Percentiles rank a stretch among this genome's conserved stretches.
phyloP scores from a whole-genome alignment of 495 filamentous ascomycete genomes.

The Pyrenula aspistea region DNA sequence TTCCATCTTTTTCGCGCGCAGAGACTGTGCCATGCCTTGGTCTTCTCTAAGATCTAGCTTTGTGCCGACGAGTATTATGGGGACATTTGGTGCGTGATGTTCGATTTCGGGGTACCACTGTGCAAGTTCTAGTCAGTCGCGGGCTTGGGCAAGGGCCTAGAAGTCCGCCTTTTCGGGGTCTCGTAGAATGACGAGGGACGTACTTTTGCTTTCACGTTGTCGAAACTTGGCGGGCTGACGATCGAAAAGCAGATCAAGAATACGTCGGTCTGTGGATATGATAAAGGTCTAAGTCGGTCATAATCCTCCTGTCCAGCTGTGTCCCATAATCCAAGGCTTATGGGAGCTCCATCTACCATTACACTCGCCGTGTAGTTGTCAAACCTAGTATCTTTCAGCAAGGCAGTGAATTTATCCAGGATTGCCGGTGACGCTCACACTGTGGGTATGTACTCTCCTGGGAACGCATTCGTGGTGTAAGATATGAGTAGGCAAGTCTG shows the following conservation, averaged over 20 bases:
- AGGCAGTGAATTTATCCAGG: slow-evolving; percentile 1
- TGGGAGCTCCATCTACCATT: slow-evolving; percentile 95
- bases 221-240: slow-evolving; percentile 92
- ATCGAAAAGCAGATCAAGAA: slow-evolving; percentile 98
- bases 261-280: slow-evolving; percentile 95
- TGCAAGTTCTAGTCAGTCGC: neutral
- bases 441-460: slow-evolving; percentile 97
- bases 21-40: slow-evolving; percentile 58
- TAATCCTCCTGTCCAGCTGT: slow-evolving; percentile 99
- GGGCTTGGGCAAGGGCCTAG: no score
- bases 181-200: no score
- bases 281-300: slow-evolving; percentile 86
- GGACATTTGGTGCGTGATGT: slow-evolving; percentile 89
- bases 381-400: slow-evolving; percentile 51
- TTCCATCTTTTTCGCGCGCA: slow-evolving; percentile 79
- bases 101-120: slow-evolving; percentile 97
- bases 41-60: slow-evolving; percentile 95
- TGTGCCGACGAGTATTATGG: slow-evolving; percentile 94
- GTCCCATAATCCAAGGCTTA: slow-evolving; percentile 96
- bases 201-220: slow-evolving; percentile 95
- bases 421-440: slow-evolving; percentile 52
- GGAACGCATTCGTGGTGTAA: slow-evolving; percentile 98
- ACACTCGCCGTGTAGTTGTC: slow-evolving; percentile 99
- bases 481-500: slow-evolving; percentile 99
- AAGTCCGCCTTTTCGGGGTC: no score